Evolutionary conservation across 805 yeast species (phyloP).

Genomic region (Komagataella populi): DNA sequence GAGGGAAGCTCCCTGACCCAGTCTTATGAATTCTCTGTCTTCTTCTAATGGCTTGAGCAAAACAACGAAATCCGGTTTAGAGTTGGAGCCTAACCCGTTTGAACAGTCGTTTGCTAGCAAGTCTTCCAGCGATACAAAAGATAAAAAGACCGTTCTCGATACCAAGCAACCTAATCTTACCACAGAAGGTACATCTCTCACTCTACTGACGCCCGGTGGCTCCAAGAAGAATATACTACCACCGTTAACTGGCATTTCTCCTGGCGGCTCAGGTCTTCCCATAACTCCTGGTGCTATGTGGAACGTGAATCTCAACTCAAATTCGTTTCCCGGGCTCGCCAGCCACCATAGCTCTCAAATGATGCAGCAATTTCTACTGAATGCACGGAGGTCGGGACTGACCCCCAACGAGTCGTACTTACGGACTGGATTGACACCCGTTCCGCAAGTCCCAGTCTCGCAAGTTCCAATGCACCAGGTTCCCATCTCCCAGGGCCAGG

Average conservation of each 20-base stretch:
- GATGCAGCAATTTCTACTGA: slow-evolving; percentile 5
- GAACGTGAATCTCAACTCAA: neutral
- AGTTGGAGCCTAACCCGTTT: slow-evolving; percentile 84
- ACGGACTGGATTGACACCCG: slow-evolving; percentile 64
- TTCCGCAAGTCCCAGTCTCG: slow-evolving; percentile 9
- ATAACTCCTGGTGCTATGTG: slow-evolving; percentile 33
- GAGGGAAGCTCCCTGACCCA: neutral
- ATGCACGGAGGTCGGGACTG: slow-evolving; percentile 37
- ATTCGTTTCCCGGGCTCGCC: neutral
- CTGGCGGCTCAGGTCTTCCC: slow-evolving; percentile 29
- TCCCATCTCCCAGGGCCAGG: neutral
- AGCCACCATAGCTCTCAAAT: neutral
- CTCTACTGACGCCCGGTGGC: slow-evolving; percentile 39
- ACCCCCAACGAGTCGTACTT: slow-evolving; percentile 68
- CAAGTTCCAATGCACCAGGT: slow-evolving; percentile 10
- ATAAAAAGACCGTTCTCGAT: slow-evolving; percentile 1
- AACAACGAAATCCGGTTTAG: slow-evolving; percentile 11
- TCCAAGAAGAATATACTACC: slow-evolving; percentile 26
- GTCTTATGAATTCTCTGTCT: neutral
- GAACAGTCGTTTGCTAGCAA: slow-evolving; percentile 72
- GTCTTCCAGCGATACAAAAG: slow-evolving; percentile 1
- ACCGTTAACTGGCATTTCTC: slow-evolving; percentile 30
- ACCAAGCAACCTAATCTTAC: neutral
- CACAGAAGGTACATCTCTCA: neutral
- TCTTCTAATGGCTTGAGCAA: neutral